A percentile compares a stretch with the other conserved stretches of the same genome.
Evolutionary conservation across 2,329 filamentous ascomycete genomes (phyloP).

Genomic region (Cercospora sp.): DNA sequence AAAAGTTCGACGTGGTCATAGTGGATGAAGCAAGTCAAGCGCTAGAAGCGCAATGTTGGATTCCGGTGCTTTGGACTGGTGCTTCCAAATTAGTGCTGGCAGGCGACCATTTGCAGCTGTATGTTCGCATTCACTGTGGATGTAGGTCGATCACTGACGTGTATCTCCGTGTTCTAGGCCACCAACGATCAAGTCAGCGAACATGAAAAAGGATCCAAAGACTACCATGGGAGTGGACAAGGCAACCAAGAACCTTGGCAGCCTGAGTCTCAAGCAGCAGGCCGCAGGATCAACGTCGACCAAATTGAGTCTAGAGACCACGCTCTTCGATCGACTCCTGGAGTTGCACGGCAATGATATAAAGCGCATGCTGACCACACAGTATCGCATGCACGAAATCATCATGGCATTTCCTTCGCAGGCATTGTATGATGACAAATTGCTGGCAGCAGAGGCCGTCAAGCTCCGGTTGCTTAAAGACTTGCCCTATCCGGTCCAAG

Average conservation of each 20-base stretch:
- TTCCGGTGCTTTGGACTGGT: slow-evolving; percentile 68
- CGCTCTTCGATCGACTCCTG: slow-evolving; percentile 86
- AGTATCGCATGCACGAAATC: slow-evolving; percentile 95
- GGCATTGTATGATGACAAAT: slow-evolving; percentile 78
- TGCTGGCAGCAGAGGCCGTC: slow-evolving; percentile 79
- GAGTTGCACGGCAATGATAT: slow-evolving; percentile 76
- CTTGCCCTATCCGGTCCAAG: slow-evolving; percentile 72
- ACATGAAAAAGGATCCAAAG: slow-evolving; percentile 44
- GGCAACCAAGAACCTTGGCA: slow-evolving; percentile 10
- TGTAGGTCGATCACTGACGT: slow-evolving; percentile 5
- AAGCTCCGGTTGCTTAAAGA: slow-evolving; percentile 72
- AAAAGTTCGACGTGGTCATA: slow-evolving; percentile 88
- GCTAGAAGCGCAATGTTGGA: slow-evolving; percentile 95
- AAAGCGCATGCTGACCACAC: slow-evolving; percentile 92
- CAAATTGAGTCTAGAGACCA: slow-evolving; percentile 66
- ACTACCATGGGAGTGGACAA: slow-evolving; percentile 1
- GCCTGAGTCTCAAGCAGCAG: slow-evolving; percentile 21
- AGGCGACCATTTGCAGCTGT: slow-evolving; percentile 86
- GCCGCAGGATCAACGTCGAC: slow-evolving; percentile 39
- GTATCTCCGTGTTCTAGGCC: neutral
- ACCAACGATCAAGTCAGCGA: slow-evolving; percentile 84
- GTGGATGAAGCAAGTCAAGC: slow-evolving; percentile 97
- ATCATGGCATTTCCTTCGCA: slow-evolving; percentile 95
- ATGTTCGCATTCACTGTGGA: slow-evolving; percentile 46
- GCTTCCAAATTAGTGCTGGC: slow-evolving; percentile 83